These are phyloP conservation scores for Apiospora rasikravindrae DNA, from an alignment of 2,329 filamentous ascomycete species.

Conservation along the genomic window DNA sequence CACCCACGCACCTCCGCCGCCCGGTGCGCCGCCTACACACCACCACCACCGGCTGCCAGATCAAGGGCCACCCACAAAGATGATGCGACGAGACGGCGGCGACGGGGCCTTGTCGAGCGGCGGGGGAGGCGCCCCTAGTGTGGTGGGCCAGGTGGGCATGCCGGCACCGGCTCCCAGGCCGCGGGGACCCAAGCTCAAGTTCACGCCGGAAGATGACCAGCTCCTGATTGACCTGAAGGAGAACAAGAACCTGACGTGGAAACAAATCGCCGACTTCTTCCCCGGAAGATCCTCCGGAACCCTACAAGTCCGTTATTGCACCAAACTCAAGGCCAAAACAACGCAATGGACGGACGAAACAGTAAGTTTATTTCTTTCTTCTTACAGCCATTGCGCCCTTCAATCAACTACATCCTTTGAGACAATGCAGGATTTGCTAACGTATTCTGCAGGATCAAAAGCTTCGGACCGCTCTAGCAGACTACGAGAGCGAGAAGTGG, in stretches of 20 bases:
- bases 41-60: slow-evolving; percentile 84
- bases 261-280: slow-evolving; percentile 96
- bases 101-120: slow-evolving; percentile 48
- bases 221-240: slow-evolving; percentile 90
- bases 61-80: slow-evolving; percentile 71
- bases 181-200: slow-evolving; percentile 89
- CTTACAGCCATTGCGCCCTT: not conserved
- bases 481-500: slow-evolving; percentile 93
- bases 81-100: slow-evolving; percentile 64
- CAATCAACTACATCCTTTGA: not conserved
- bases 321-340: slow-evolving; percentile 91
- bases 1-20: slow-evolving; percentile 45
- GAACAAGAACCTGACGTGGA: slow-evolving; percentile 94
- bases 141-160: slow-evolving; percentile 88
- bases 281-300: slow-evolving; percentile 89
- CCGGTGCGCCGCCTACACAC: slow-evolving; percentile 62
- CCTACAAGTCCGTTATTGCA: slow-evolving; percentile 92
- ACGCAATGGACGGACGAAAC: slow-evolving; percentile 94
- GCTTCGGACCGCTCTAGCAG: slow-evolving; percentile 75
- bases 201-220: slow-evolving; percentile 89
- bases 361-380: slow-evolving; percentile 59
- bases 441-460: slow-evolving; percentile 68
- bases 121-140: slow-evolving; percentile 72
- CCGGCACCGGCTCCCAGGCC: slow-evolving; percentile 80
- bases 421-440: slow-evolving; percentile 22